Evolutionary conservation across 148 eudicot genomes (phyloP).

Genomic region (Vaccinium vitisidaea): DNA sequence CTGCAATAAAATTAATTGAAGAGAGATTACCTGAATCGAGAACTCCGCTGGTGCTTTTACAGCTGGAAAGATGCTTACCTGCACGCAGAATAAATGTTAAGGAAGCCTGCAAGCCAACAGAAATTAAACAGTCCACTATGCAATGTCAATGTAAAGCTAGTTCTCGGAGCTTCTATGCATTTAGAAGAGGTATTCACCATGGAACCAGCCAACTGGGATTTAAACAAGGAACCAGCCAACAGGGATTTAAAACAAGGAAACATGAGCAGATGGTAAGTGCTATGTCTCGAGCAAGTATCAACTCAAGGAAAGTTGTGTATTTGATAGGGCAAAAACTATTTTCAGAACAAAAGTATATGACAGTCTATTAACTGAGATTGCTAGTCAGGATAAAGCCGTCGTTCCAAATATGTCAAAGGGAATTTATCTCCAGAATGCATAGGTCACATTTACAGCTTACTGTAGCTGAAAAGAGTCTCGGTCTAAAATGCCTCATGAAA

Average conservation of each 20-base stretch:
- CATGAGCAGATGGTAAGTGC: not conserved
- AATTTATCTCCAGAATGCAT: not conserved
- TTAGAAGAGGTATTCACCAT: not conserved
- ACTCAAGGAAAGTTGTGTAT: not conserved
- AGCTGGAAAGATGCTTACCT: conserved; percentile 17
- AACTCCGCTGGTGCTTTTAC: conserved; percentile 19
- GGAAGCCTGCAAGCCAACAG: not conserved
- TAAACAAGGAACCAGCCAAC: not conserved
- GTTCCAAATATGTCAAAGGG: not conserved
- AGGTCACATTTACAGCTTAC: not conserved
- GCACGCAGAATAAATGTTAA: not conserved
- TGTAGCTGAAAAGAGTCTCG: not conserved
- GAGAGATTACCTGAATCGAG: conserved; percentile 10
- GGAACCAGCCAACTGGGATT: too few relatives aligned
- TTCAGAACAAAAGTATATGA: not conserved
- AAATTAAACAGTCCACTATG: conserved; percentile 10
- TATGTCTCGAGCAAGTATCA: not conserved
- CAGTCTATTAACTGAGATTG: too few relatives aligned
- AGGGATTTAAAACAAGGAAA: too few relatives aligned
- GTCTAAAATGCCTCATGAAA: not conserved
- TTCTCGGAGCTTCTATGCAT: not conserved
- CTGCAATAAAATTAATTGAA: not conserved
- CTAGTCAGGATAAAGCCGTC: too few relatives aligned
- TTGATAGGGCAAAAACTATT: not conserved
- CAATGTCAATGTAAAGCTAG: not conserved